Percentiles rank a stretch among this genome's conserved stretches.
Conservation (phyloP, 805 yeast species). For the Kodamaea sagamina region DNA sequence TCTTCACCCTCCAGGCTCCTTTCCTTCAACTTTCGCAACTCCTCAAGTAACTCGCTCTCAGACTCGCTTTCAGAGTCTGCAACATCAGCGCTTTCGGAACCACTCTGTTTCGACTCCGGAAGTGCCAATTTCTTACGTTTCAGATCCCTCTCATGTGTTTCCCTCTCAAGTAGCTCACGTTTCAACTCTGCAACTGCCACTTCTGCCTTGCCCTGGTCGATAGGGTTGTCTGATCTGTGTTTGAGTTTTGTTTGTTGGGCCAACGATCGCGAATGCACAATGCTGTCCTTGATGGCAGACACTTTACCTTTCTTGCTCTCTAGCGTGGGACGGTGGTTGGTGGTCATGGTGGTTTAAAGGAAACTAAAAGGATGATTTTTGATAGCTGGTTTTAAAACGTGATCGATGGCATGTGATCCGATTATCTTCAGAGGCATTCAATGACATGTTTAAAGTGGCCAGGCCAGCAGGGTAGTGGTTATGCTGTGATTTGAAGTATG, state of each 20-base stretch:
- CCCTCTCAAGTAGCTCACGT: constrained; percentile 18
- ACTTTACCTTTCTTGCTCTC: constrained; percentile 43
- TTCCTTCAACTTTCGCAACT: constrained; percentile 6
- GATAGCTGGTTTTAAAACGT: not conserved
- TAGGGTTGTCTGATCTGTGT: constrained; percentile 29
- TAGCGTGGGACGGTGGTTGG: constrained; percentile 45
- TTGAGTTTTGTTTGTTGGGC: constrained; percentile 37
- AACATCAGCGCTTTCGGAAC: too few species aligned
- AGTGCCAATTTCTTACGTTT: not conserved
- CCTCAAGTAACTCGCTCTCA: constrained; percentile 12
- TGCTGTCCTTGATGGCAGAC: constrained; percentile 31
- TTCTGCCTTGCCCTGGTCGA: constrained; percentile 19
- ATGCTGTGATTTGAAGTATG: too few species aligned
- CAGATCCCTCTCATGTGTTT: too few species aligned
- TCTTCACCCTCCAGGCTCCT: not conserved
- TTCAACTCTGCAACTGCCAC: constrained; percentile 29
- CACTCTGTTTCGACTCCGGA: too few species aligned
- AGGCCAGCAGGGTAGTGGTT: too few species aligned
- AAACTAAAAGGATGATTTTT: not conserved
- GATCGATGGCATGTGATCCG: too few species aligned
- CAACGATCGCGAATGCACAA: constrained; percentile 36
- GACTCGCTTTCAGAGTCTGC: constrained; percentile 8
- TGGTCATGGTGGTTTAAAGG: constrained; percentile 37
- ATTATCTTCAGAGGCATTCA: too few species aligned
- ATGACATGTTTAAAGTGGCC: too few species aligned